These are phyloP conservation scores for Vickermania ingenoplastis DNA, from an alignment of 208 protist species.

Conservation along the genomic window DNA sequence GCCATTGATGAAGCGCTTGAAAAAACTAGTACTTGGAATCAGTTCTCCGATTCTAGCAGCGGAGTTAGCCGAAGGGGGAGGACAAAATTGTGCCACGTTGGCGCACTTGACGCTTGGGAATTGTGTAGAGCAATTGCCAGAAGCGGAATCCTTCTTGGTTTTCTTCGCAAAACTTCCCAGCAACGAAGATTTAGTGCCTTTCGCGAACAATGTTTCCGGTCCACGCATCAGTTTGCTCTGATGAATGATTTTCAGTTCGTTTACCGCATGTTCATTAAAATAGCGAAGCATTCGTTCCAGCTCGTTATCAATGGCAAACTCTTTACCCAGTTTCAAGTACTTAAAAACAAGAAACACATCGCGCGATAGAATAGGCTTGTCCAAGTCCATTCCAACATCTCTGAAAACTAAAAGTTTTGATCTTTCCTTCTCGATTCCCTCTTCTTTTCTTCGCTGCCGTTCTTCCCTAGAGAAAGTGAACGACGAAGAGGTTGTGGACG, in stretches of 20 bases:
- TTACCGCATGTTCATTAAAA: constrained; percentile 84
- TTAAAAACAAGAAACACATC: constrained; percentile 82
- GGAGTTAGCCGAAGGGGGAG: neutral
- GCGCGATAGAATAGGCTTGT: constrained; percentile 80
- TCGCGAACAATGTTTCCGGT: constrained; percentile 32
- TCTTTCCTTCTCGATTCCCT: constrained; percentile 62
- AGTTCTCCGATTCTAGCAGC: neutral
- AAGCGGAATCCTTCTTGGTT: neutral
- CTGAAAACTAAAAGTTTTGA: constrained; percentile 72
- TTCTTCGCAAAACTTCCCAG: neutral
- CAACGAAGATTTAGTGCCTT: neutral
- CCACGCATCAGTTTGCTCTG: constrained; percentile 85
- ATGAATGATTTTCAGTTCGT: constrained; percentile 84
- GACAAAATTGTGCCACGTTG: constrained; percentile 47
- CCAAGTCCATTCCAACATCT: constrained; percentile 84
- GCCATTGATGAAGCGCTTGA: neutral
- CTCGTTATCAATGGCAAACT: constrained; percentile 85
- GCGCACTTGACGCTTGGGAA: constrained; percentile 48
- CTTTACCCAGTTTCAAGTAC: constrained; percentile 78
- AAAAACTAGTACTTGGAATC: neutral
- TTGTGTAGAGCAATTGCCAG: constrained; percentile 11
- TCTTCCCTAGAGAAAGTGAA: constrained; percentile 33
- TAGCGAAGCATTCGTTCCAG: constrained; percentile 83
- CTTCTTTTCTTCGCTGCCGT: constrained; percentile 28
- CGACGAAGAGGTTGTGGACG: too few relatives aligned